Evolutionary conservation across 2,329 filamentous ascomycete genomes (phyloP).

Genomic region (Cylindrodendrum hubeiense): DNA sequence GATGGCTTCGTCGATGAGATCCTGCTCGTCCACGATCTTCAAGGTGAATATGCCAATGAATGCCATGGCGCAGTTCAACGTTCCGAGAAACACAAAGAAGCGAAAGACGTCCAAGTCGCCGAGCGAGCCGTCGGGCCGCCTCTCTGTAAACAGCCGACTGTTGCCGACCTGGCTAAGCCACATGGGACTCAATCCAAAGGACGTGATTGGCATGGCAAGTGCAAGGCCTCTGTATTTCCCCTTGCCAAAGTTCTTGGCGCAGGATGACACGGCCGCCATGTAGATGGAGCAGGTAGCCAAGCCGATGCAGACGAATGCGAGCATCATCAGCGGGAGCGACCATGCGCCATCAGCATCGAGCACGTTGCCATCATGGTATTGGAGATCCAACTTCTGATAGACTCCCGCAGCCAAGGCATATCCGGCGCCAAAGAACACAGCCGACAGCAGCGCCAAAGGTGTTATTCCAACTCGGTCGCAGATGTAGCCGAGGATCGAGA

Average conservation of each 20-base stretch:
- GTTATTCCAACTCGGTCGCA: slow-evolving; percentile 91
- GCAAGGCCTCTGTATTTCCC: slow-evolving; percentile 90
- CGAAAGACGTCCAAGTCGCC: slow-evolving; percentile 80
- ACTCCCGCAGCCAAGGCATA: slow-evolving; percentile 87
- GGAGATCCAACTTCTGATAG: slow-evolving; percentile 70
- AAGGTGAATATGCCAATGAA: slow-evolving; percentile 80
- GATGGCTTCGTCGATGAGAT: slow-evolving; percentile 89
- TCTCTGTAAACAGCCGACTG: slow-evolving; percentile 81
- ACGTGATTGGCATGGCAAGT: slow-evolving; percentile 89
- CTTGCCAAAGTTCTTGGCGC: slow-evolving; percentile 96
- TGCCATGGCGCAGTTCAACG: slow-evolving; percentile 78
- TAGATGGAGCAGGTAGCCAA: slow-evolving; percentile 91
- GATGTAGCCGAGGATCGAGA: slow-evolving; percentile 88
- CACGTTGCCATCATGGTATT: slow-evolving; percentile 49
- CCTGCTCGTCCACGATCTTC: slow-evolving; percentile 84
- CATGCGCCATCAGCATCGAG: slow-evolving; percentile 63
- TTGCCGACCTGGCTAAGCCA: slow-evolving; percentile 93
- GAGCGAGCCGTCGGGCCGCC: slow-evolving; percentile 70
- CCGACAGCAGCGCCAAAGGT: slow-evolving; percentile 79
- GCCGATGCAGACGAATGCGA: slow-evolving; percentile 87
- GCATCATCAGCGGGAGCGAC: slow-evolving; percentile 86
- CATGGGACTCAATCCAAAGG: slow-evolving; percentile 94
- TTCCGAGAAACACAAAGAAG: slow-evolving; percentile 88
- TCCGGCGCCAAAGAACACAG: slow-evolving; percentile 80
- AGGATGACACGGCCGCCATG: slow-evolving; percentile 89